These are phyloP conservation scores for Poa pratensis DNA, from an alignment of 176 grass and related monocot genomes.

Conservation along the genomic window DNA sequence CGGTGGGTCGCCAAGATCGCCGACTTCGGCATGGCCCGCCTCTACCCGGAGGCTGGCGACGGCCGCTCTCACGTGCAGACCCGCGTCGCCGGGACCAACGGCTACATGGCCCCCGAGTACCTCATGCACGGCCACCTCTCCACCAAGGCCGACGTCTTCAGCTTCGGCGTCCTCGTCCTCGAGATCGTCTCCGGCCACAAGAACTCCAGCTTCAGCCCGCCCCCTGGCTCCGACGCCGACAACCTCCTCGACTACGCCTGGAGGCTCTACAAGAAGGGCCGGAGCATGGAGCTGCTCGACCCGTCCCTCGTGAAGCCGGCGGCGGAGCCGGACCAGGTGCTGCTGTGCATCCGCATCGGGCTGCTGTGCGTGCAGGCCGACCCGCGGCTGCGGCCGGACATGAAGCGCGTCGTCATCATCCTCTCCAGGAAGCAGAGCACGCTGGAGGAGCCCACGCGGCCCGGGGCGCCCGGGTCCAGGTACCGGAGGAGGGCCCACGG, in stretches of 20 bases:
- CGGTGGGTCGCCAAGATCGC: slow-evolving; percentile 93
- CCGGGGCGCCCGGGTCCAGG: slow-evolving; percentile 61
- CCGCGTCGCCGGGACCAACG: slow-evolving; percentile 86
- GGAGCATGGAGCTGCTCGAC: slow-evolving; percentile 75
- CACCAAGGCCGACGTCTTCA: slow-evolving; percentile 94
- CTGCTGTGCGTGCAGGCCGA: slow-evolving; percentile 86
- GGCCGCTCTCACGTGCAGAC: slow-evolving; percentile 75
- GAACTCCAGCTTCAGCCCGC: slow-evolving; percentile 66
- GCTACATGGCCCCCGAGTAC: slow-evolving; percentile 99
- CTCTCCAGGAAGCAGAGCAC: slow-evolving; percentile 77
- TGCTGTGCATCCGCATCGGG: slow-evolving; percentile 71
- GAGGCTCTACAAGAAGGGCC: slow-evolving; percentile 76
- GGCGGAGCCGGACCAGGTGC: slow-evolving; percentile 66
- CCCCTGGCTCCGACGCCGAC: slow-evolving; percentile 50
- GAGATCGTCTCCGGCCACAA: slow-evolving; percentile 80
- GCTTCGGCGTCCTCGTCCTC: slow-evolving; percentile 83
- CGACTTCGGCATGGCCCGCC: slow-evolving; percentile 91
- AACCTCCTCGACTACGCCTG: slow-evolving; percentile 89
- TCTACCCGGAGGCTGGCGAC: slow-evolving; percentile 77
- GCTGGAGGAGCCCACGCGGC: slow-evolving; percentile 76
- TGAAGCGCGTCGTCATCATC: slow-evolving; percentile 83
- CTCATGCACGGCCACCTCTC: slow-evolving; percentile 88
- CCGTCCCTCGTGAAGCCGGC: slow-evolving; percentile 42
- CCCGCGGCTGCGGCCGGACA: slow-evolving; percentile 77
- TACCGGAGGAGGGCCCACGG: slow-evolving; percentile 57